Base-by-base conservation (phyloP, 345 rosid genomes). In the Mangifera indica region DNA sequence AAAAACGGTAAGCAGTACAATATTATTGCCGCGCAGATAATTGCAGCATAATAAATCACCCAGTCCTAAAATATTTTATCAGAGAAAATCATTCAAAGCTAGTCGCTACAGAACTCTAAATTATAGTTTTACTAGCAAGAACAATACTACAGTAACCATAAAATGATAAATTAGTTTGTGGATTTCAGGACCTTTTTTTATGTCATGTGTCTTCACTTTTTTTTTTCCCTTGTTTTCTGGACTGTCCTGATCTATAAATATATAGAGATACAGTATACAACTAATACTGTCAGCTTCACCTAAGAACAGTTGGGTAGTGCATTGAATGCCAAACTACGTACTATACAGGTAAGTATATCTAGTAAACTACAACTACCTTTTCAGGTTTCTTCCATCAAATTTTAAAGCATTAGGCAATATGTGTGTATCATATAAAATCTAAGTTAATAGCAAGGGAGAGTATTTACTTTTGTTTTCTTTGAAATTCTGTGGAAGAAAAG, bases 401-500 rank as follows among this genome's bases (percentile, higher is more conserved):
- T 17, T 8, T 40, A 14, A 57, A 66, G 52, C 54, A n/a, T 29
- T 51, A 15, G 59, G 64, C 48, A 75, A 37, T 26, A 37, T 34
- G 42, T 34, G 66, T 13, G 14, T 22, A 25, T 40, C 29, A 25
- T 64, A 66, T 49, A 62, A 13, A 53, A 4, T 14, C 10, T 25
- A 17, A 29, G 29, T 37, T 57, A 12, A 9, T 55, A 42, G 44
- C 13, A 73, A 44, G 55, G 37, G 67, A 37, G 37, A 66, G 78
- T 48, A 72, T 78, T 83, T 85, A 91, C 96, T 83, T 79, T 79
- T 90, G 80, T 83, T 79, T 78, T 88, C 90, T n/a, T 84, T 81
- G 65, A 69, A 79, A 72, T 75, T 83, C 65, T 79, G 84, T 25
- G 86, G 87, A 60, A 81, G 75, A 71, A 80, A 77, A 76, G 78